phyloP scores from a whole-genome alignment of 768 basidiomycete genomes.

The Boletus eberwhitei region DNA sequence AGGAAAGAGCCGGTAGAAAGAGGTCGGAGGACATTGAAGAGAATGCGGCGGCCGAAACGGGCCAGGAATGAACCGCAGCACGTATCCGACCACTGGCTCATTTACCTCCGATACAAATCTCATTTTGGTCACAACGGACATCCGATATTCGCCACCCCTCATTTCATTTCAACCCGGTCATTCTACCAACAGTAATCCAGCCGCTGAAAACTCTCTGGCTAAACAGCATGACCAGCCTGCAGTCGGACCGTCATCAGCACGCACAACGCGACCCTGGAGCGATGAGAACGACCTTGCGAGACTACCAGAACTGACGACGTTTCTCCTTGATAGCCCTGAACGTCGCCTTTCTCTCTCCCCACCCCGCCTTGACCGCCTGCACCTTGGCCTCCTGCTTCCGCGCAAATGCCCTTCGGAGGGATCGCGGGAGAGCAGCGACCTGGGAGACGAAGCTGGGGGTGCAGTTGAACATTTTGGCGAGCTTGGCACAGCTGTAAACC shows the following conservation, averaged over 20 bases:
- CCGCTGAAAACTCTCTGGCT: neutral
- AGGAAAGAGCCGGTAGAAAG: neutral
- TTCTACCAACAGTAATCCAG: neutral
- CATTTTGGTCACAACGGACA: neutral
- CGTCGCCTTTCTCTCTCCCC: conserved; percentile 69
- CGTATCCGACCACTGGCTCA: neutral
- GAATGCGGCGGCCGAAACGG: neutral
- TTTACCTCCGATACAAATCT: neutral
- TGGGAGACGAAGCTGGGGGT: conserved; percentile 63
- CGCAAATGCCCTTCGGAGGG: conserved; percentile 42
- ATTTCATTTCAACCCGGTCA: no score
- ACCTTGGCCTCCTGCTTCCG: conserved; percentile 46
- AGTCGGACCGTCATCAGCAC: neutral
- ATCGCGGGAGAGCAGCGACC: conserved; percentile 58
- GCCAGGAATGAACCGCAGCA: neutral
- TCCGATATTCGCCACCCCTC: neutral
- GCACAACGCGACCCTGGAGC: neutral
- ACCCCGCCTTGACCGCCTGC: conserved; percentile 46
- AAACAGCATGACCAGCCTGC: neutral
- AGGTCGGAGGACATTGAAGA: neutral
- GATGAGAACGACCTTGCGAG: conserved; percentile 9
- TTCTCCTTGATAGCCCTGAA: conserved; percentile 62
- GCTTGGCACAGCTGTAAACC: conserved; percentile 55
- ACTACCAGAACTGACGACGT: conserved; percentile 70
- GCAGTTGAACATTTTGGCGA: conserved; percentile 78